Percentiles rank a stretch among this genome's conserved stretches.
Evolutionary conservation across 2,329 filamentous ascomycete species (phyloP).

Genomic region (Nemania sp.): DNA sequence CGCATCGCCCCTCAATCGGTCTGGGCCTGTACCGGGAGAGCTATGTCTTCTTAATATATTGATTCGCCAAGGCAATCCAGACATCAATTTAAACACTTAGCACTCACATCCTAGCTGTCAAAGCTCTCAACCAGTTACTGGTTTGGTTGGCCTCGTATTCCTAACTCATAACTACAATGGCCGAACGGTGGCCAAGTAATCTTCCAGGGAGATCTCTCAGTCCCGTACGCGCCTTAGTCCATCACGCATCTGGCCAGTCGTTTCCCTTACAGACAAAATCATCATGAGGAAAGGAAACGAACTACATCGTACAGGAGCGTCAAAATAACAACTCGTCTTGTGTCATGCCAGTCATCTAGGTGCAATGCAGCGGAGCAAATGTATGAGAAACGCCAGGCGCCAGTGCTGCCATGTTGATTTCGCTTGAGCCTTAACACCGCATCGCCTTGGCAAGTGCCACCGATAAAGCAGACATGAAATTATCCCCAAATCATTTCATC

Average conservation of each 20-base stretch:
- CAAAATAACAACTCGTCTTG: not conserved
- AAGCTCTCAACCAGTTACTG: not conserved
- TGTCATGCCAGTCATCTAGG: conserved; percentile 17
- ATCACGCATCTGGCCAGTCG: not conserved
- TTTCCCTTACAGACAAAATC: not conserved
- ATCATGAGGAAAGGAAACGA: not conserved
- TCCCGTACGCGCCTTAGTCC: not conserved
- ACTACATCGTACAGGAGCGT: conserved; percentile 15
- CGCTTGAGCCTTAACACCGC: conserved; percentile 14
- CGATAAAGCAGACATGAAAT: conserved; percentile 5
- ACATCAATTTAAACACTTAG: not conserved
- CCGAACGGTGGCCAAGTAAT: not conserved
- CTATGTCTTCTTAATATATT: no score
- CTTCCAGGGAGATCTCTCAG: not conserved
- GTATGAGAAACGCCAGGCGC: conserved; percentile 28
- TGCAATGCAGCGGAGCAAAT: conserved; percentile 18
- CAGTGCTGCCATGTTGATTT: conserved; percentile 27
- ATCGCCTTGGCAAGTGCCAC: conserved; percentile 5
- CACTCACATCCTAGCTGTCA: not conserved
- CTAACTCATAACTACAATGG: conserved; percentile 2
- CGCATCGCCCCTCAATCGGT: no score
- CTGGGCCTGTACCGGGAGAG: no score
- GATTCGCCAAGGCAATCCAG: no score
- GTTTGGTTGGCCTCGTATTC: conserved; percentile 1
- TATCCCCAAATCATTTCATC: not conserved